Base-by-base conservation (phyloP, 2,329 filamentous ascomycete species). In the Penicillium brasilianum region DNA sequence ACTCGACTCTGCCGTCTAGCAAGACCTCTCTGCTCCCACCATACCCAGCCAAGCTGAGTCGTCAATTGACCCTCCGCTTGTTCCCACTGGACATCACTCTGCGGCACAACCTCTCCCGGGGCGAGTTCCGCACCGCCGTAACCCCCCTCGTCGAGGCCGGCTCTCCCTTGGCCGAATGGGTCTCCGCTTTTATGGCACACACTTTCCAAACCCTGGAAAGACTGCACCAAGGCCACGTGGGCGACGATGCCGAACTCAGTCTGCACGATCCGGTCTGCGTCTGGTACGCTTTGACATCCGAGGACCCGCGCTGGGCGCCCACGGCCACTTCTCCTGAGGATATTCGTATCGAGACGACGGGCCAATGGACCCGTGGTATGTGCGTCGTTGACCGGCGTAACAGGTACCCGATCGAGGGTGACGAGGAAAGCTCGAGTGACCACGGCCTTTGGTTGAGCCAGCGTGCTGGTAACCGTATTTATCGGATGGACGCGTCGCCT, bases 321-420 rank as follows among this genome's bases (percentile, higher is more conserved):
- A 82, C 85, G 1, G 76, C 80, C 14, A 81, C 84, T 43, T 79
- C 75, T 59, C 87, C 82, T 0, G 90, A 96, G 76, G 95, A 99
- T 74, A 89, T 99, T 58, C 85, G 95, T 20, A 83, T 99, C 43
- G 95, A 99, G 79, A 96, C 93, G 0, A 81, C 86, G 2, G 95
- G 94, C 1, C 95, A 98, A 80, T 99, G 95, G 95, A 96, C 93
- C 49, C 84, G 92, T 59, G 94, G 95, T 1, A 93, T 95, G 88
- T 93, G 93, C 72, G 84, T 98, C 34, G 82, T 93, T 43, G 95
- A 99, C 81, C 84, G 87, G 37, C 85, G 95, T 60, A 78, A 77
- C 46, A 79, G 74, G 62, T 79, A 75, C 57, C 77, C 71, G 61
- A 76, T 69, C 74, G 82, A 64, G 71, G 80, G 66, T 72, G 83